Conservation (phyloP, 495 filamentous ascomycete genomes). For the Aspergillus nanangensis region DNA sequence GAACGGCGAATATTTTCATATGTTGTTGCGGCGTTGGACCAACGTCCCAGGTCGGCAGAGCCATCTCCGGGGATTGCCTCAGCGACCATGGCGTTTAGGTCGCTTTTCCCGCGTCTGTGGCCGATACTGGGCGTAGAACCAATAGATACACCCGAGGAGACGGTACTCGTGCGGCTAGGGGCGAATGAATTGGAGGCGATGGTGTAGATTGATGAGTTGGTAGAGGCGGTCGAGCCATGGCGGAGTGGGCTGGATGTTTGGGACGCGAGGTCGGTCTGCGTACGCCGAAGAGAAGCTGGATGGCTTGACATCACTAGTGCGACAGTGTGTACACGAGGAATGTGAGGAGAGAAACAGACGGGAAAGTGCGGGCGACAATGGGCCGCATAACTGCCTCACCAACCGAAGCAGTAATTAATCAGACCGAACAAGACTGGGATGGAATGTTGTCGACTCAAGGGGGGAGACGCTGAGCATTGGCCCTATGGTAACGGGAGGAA, state of each 20-base stretch:
- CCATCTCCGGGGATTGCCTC: conserved; percentile 26
- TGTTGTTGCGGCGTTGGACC: conserved; percentile 48
- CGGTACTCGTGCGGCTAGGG: conserved; percentile 67
- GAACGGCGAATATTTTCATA: conserved; percentile 74
- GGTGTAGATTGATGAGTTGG: conserved; percentile 73
- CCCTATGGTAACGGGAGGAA: conserved; percentile 17
- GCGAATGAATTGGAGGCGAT: conserved; percentile 60
- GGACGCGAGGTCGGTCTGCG: conserved; percentile 59
- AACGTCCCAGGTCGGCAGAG: no score
- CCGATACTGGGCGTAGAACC: conserved; percentile 45
- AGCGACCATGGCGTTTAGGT: conserved; percentile 49
- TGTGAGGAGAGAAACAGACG: conserved; percentile 23
- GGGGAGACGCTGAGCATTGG: conserved; percentile 15
- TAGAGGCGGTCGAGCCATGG: conserved; percentile 75
- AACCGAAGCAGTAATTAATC: conserved; percentile 22
- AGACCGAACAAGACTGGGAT: conserved; percentile 4
- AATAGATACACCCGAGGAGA: conserved; percentile 74
- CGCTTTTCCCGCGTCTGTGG: conserved; percentile 76
- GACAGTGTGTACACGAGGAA: conserved; percentile 23
- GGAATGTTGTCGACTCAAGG: conserved; percentile 31
- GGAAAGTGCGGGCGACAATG: conserved; percentile 23
- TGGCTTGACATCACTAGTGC: conserved; percentile 37
- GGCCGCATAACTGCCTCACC: conserved; percentile 42
- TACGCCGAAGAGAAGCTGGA: conserved; percentile 49
- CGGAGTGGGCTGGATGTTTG: conserved; percentile 58